These are phyloP conservation scores for Curvularia sp. DNA, from an alignment of 2,329 filamentous ascomycete species.

Conservation along the genomic window DNA sequence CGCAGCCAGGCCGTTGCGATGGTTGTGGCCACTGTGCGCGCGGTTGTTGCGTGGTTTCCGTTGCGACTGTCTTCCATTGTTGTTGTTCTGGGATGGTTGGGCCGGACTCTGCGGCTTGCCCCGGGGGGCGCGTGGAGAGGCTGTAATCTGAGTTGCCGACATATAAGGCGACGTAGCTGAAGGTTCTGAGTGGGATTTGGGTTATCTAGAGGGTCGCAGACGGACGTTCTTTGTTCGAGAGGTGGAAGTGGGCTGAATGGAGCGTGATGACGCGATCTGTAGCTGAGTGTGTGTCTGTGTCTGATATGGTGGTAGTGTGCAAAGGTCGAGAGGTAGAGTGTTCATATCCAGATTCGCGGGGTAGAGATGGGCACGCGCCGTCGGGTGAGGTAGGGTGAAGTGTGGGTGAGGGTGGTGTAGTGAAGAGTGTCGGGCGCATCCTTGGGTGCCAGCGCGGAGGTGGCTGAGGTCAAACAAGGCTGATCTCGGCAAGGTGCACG, in stretches of 20 bases:
- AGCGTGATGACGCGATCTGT: constrained; percentile 34
- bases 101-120: constrained; percentile 44
- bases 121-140: constrained; percentile 46
- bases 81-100: constrained; percentile 35
- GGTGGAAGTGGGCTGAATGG: constrained; percentile 23
- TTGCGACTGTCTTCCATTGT: constrained; percentile 38
- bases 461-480: constrained; percentile 29
- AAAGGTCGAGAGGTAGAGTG: constrained; percentile 37
- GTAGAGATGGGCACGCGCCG: constrained; percentile 36
- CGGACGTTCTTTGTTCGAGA: constrained; percentile 29
- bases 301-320: constrained; percentile 30
- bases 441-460: constrained; percentile 32
- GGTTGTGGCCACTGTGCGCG: constrained; percentile 37
- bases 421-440: constrained; percentile 24
- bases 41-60: constrained; percentile 46
- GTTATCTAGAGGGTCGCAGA: constrained; percentile 40
- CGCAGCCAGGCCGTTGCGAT: constrained; percentile 23
- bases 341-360: constrained; percentile 45
- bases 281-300: constrained; percentile 26
- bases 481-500: constrained; percentile 28
- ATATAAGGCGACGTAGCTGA: constrained; percentile 32
- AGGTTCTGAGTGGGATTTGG: constrained; percentile 12
- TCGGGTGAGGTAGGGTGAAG: constrained; percentile 20
- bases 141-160: constrained; percentile 43
- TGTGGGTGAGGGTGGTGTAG: constrained; percentile 16